These are phyloP conservation scores for Dichotomopilus funicola DNA, from an alignment of 2,329 filamentous ascomycete genomes.

Conservation along the genomic window DNA sequence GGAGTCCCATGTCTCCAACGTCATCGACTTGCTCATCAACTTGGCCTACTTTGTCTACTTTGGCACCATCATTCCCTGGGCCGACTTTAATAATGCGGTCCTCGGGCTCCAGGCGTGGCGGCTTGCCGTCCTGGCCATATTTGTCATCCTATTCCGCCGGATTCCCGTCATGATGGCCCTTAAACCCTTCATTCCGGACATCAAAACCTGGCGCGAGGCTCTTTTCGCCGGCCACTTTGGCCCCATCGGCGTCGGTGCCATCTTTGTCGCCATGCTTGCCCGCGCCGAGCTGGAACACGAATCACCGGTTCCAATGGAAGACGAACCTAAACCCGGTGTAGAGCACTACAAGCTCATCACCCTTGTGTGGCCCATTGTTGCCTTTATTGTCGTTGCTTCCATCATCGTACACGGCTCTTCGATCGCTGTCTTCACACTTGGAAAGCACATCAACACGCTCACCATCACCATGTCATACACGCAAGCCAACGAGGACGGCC, in stretches of 20 bases:
- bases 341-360: constrained; percentile 66
- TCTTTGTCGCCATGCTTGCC: constrained; percentile 90
- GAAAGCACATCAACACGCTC: constrained; percentile 95
- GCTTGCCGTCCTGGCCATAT: constrained; percentile 83
- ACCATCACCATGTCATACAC: constrained; percentile 96
- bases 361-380: constrained; percentile 91
- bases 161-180: constrained; percentile 89
- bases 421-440: constrained; percentile 92
- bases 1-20: constrained; percentile 97
- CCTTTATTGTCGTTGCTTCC: constrained; percentile 88
- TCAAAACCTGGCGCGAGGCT: constrained; percentile 97
- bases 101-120: constrained; percentile 81
- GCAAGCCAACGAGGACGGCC: constrained; percentile 76
- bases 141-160: constrained; percentile 91
- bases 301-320: constrained; percentile 64
- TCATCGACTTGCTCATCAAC: constrained; percentile 95
- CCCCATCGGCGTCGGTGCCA: constrained; percentile 92
- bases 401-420: constrained; percentile 98
- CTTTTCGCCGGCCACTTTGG: constrained; percentile 96
- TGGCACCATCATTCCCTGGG: constrained; percentile 95
- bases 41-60: constrained; percentile 98
- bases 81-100: constrained; percentile 69
- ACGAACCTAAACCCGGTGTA: constrained; percentile 48
- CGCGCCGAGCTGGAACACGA: constrained; percentile 82
- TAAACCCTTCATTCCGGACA: constrained; percentile 89